A percentile compares a stretch with the other conserved stretches of the same genome.
Evolutionary conservation across 202 grass and related monocot genomes (phyloP).

Genomic region (Saccharum hybrid): DNA sequence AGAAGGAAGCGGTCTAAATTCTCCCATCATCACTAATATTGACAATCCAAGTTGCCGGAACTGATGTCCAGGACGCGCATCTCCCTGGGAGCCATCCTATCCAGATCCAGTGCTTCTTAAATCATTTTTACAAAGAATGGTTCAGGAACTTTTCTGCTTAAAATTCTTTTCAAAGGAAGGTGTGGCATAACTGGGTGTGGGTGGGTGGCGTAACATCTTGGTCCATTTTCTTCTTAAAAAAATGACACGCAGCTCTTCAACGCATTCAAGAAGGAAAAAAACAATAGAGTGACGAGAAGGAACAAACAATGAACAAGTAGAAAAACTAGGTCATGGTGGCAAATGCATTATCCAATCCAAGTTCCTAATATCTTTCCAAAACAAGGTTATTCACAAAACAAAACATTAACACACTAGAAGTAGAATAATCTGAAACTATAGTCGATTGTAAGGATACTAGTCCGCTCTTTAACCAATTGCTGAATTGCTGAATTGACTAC

Average conservation of each 20-base stretch:
- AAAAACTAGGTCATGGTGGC: slow-evolving; percentile 7
- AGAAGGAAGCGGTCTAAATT: no score
- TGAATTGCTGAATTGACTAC: slow-evolving; percentile 81
- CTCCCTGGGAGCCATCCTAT: neutral
- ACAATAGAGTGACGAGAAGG: neutral
- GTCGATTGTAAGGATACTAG: slow-evolving; percentile 70
- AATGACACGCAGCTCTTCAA: neutral
- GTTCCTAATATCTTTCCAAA: slow-evolving; percentile 2
- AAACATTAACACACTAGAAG: neutral
- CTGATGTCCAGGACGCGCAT: neutral
- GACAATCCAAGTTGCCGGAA: no score
- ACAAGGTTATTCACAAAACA: slow-evolving; percentile 30
- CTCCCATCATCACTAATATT: no score
- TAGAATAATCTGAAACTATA: slow-evolving; percentile 12
- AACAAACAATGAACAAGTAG: neutral
- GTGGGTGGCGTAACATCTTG: neutral
- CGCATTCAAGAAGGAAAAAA: neutral
- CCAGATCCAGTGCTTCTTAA: neutral
- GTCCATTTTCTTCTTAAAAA: neutral
- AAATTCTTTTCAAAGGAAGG: neutral
- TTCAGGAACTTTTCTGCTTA: neutral
- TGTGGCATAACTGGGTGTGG: no score
- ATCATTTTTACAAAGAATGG: slow-evolving; percentile 17
- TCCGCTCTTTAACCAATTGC: slow-evolving; percentile 58
- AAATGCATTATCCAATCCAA: slow-evolving; percentile 5